These are phyloP conservation scores for Austropuccinia psidii DNA, from an alignment of 1,284 basidiomycete genomes.

Conservation along the genomic window DNA sequence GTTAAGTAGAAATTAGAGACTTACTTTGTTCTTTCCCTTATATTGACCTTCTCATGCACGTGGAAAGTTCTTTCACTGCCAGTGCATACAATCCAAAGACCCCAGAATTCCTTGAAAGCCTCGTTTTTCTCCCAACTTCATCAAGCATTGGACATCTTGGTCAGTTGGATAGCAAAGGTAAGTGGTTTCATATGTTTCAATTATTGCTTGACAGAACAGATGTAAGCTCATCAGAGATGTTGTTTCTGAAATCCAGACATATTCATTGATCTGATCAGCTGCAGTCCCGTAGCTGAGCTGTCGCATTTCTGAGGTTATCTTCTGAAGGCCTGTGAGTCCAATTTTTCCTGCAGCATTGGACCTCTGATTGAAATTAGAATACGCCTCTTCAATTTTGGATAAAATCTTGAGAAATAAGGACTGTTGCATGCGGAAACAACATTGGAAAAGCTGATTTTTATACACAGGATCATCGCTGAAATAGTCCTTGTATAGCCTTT, in stretches of 20 bases:
- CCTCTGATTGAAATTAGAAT: not conserved
- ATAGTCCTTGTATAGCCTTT: not conserved
- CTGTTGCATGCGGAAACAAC: not conserved
- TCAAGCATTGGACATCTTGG: no score
- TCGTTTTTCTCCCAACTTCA: not conserved
- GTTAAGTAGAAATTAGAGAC: no score
- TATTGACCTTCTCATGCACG: no score
- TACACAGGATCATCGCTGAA: not conserved
- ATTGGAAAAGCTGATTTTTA: not conserved
- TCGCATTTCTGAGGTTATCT: not conserved
- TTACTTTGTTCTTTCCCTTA: no score
- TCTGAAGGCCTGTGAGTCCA: not conserved
- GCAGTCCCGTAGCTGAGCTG: slow-evolving; percentile 6
- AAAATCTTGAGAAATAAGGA: not conserved
- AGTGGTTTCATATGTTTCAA: not conserved
- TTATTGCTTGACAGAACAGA: no score
- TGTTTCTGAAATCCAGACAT: no score
- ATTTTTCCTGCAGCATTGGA: not conserved
- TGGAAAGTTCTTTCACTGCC: no score
- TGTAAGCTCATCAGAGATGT: no score
- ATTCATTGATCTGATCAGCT: no score
- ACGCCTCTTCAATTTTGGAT: slow-evolving; percentile 16
- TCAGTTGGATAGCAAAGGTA: not conserved
- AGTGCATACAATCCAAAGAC: not conserved
- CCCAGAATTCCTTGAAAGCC: not conserved